Evolutionary conservation across 2,329 filamentous ascomycete species (phyloP).

Genomic region (Hypoxylon sp.): DNA sequence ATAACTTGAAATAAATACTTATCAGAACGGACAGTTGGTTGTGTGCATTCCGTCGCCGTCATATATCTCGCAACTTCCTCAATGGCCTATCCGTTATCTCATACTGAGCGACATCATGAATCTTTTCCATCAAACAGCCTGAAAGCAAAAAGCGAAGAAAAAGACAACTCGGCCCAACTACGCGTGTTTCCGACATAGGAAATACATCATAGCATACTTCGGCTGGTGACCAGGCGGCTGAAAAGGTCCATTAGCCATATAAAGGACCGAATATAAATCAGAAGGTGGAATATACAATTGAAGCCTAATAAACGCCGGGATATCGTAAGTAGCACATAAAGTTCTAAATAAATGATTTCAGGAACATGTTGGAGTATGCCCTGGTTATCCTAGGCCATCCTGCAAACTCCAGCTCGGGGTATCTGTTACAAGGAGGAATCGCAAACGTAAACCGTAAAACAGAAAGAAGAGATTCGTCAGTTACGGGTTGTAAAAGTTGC

Average conservation of each 20-base stretch:
- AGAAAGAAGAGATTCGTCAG: conserved; percentile 24
- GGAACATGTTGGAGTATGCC: conserved; percentile 20
- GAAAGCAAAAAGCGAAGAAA: conserved; percentile 11
- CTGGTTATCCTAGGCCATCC: conserved; percentile 19
- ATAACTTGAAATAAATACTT: conserved; percentile 24
- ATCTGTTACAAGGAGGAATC: conserved; percentile 39
- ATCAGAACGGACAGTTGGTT: conserved; percentile 30
- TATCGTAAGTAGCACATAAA: conserved; percentile 26
- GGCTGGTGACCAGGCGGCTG: not conserved
- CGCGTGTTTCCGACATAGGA: conserved; percentile 11
- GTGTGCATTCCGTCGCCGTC: conserved; percentile 25
- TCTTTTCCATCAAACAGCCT: conserved; percentile 28
- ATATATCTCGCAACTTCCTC: conserved; percentile 30
- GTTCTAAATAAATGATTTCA: conserved; percentile 17
- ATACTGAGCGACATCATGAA: conserved; percentile 12
- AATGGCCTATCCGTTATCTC: conserved; percentile 23
- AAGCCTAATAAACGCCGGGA: conserved; percentile 33
- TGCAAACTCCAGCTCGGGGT: conserved; percentile 42
- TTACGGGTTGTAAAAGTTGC: conserved; percentile 53
- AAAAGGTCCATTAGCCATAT: not conserved
- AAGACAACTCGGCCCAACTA: not conserved
- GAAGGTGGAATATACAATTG: conserved; percentile 25
- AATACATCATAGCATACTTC: conserved; percentile 15
- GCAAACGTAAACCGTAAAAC: conserved; percentile 35
- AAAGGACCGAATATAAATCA: conserved; percentile 7